Conservation (phyloP, 1,284 basidiomycete species). For the Naganishia sp. region DNA sequence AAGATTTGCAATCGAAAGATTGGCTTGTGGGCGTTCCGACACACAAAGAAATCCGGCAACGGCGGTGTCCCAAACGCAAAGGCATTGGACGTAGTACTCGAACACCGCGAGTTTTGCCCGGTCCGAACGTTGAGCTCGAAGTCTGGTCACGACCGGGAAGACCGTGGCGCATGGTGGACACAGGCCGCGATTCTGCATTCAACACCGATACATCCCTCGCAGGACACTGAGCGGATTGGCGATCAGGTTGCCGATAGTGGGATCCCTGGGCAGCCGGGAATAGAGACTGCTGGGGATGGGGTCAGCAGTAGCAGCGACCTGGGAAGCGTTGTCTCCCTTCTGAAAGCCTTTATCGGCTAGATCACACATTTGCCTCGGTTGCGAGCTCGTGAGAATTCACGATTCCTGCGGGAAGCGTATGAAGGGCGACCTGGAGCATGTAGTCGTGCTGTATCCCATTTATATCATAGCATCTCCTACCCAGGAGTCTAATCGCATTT, state of each 20-base stretch:
- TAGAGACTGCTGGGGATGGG: too few relatives aligned
- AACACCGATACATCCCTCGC: neutral
- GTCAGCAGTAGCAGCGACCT: neutral
- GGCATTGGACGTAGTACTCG: constrained; percentile 12
- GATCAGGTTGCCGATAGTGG: neutral
- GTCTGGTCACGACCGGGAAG: neutral
- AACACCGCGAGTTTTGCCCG: constrained; percentile 25
- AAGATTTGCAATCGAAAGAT: constrained; percentile 24
- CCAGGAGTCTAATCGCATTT: too few relatives aligned
- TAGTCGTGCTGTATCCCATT: too few relatives aligned
- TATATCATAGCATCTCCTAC: too few relatives aligned
- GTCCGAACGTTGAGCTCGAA: constrained; percentile 2
- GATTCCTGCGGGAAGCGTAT: too few relatives aligned
- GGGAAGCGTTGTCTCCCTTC: neutral
- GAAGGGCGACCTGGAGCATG: too few relatives aligned
- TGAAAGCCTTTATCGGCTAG: constrained; percentile 4
- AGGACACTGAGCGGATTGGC: neutral
- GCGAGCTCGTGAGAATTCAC: too few relatives aligned
- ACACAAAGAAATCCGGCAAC: neutral
- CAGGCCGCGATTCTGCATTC: constrained; percentile 17
- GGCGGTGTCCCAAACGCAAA: neutral
- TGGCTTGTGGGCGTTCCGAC: constrained; percentile 20
- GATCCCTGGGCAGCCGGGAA: neutral
- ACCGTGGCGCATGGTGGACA: constrained; percentile 1
- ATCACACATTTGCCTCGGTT: too few relatives aligned